Conservation (phyloP, 2,329 filamentous ascomycete species). For the Neurospora crassa region DNA sequence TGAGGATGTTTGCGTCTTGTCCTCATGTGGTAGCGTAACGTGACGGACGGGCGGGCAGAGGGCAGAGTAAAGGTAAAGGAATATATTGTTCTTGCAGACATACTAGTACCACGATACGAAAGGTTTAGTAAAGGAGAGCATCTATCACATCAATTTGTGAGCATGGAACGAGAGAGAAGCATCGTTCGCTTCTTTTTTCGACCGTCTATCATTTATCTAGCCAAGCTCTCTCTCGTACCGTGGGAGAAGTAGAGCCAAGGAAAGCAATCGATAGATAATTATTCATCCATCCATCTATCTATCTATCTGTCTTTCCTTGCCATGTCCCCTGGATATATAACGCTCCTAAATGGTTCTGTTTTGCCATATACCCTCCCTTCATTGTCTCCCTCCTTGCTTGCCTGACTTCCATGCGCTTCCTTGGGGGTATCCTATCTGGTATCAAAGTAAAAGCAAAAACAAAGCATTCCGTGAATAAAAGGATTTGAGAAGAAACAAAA, state of each 20-base stretch:
- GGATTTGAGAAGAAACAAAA: background rate
- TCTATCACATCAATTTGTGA: background rate
- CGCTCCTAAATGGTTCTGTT: background rate
- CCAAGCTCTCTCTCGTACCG: background rate
- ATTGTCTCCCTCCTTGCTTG: background rate
- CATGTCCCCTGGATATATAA: background rate
- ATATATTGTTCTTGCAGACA: background rate
- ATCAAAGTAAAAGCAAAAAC: background rate
- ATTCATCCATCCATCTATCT: background rate
- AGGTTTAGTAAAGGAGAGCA: background rate
- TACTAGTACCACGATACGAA: background rate
- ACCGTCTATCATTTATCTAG: background rate
- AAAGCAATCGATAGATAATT: background rate
- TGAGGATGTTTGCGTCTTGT: background rate
- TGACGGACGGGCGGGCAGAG: background rate
- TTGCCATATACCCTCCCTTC: background rate
- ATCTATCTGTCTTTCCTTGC: background rate
- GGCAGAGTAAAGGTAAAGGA: background rate
- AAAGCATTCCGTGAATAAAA: background rate
- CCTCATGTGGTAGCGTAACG: background rate
- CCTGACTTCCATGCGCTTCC: background rate
- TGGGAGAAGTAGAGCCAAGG: background rate
- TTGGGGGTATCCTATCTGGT: background rate
- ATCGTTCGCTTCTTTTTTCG: background rate
- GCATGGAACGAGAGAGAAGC: background rate